Evolutionary conservation across 1,284 basidiomycete species (phyloP).

Genomic region (Malassezia equina): DNA sequence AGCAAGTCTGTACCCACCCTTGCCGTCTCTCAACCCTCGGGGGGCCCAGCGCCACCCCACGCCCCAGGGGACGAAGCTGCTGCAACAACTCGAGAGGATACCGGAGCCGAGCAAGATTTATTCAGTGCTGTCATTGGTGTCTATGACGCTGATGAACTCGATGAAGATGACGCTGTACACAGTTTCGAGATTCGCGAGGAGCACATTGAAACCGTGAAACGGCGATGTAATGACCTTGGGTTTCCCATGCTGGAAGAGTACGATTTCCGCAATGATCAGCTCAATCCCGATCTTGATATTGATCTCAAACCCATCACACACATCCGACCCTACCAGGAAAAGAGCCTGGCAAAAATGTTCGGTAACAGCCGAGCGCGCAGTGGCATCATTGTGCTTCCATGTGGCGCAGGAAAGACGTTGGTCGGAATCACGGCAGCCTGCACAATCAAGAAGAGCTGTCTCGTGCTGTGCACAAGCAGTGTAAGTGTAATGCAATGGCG

Average conservation of each 20-base stretch:
- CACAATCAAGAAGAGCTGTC: conserved; percentile 96
- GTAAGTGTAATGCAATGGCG: conserved; percentile 48
- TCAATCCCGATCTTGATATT: conserved; percentile 46
- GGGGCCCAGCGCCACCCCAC: background rate
- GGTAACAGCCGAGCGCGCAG: conserved; percentile 53
- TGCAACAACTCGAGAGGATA: background rate
- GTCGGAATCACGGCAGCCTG: conserved; percentile 98
- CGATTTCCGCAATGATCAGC: conserved; percentile 45
- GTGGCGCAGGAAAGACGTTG: conserved; percentile 95
- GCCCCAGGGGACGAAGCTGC: background rate
- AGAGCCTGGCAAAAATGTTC: conserved; percentile 47
- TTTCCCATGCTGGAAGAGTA: conserved; percentile 48
- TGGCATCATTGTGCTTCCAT: conserved; percentile 95
- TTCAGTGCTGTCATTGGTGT: conserved; percentile 47
- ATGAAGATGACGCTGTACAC: conserved; percentile 46
- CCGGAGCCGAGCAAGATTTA: conserved; percentile 37
- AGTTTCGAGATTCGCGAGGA: conserved; percentile 45
- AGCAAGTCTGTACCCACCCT: background rate
- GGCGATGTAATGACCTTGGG: conserved; percentile 45
- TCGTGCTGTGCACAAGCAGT: conserved; percentile 69
- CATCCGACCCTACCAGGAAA: conserved; percentile 47
- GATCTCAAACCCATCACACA: conserved; percentile 47
- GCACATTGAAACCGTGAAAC: conserved; percentile 45
- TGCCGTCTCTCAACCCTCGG: background rate
- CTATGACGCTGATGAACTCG: conserved; percentile 43